Percentiles rank a stretch among this genome's conserved stretches.
Conservation (phyloP, 768 basidiomycete species). For the Mycena filopes region DNA sequence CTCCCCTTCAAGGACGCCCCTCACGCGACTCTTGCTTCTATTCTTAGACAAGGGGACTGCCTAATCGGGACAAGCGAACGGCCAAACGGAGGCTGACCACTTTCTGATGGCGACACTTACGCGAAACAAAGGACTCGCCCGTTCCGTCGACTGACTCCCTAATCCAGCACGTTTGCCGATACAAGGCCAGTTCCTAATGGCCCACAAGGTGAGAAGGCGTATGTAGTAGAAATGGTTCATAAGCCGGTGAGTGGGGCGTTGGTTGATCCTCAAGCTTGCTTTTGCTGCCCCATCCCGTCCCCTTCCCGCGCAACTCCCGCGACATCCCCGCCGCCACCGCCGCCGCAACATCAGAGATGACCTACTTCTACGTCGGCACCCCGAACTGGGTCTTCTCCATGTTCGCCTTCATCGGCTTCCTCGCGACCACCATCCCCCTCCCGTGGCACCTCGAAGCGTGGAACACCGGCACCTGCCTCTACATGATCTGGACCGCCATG, state of each 20-base stretch:
- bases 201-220: constrained; percentile 45
- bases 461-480: constrained; percentile 76
- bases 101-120: too few species aligned
- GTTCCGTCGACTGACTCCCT: too few species aligned
- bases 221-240: too few species aligned
- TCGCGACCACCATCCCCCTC: constrained; percentile 67
- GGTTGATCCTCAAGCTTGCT: constrained; percentile 50
- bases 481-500: constrained; percentile 74
- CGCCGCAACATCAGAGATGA: too few species aligned
- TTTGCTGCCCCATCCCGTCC: constrained; percentile 19
- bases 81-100: too few species aligned
- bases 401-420: constrained; percentile 67
- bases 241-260: constrained; percentile 43
- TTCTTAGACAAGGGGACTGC: too few species aligned
- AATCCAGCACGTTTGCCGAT: constrained; percentile 23
- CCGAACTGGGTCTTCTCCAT: constrained; percentile 59
- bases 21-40: too few species aligned
- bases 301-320: constrained; percentile 46
- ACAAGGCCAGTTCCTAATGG: constrained; percentile 59
- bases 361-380: constrained; percentile 33
- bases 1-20: too few species aligned
- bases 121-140: too few species aligned
- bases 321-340: neutral
- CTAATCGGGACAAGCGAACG: too few species aligned
- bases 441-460: constrained; percentile 76